Conservation (phyloP, 202 grass and related monocot species). For the Carex arenaria region DNA sequence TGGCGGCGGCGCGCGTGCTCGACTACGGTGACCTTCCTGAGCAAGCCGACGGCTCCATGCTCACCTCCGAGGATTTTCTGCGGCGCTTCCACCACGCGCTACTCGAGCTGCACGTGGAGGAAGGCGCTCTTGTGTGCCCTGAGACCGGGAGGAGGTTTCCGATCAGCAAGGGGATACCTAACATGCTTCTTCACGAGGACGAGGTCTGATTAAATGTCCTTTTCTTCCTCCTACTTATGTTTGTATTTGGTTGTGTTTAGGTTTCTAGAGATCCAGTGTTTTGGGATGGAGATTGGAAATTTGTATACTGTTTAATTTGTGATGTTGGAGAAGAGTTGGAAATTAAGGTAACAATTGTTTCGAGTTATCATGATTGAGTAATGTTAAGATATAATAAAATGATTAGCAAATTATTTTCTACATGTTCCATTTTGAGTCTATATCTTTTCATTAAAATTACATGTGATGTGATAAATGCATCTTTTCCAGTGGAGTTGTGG, state of each 20-base stretch:
- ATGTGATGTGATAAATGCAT: neutral
- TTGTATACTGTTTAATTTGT: neutral
- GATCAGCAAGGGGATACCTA: conserved; percentile 90
- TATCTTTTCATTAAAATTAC: neutral
- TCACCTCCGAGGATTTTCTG: conserved; percentile 61
- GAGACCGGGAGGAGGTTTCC: conserved; percentile 76
- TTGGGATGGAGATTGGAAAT: neutral
- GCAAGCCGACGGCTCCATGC: conserved; percentile 58
- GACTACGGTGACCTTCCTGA: conserved; percentile 56
- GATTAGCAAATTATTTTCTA: neutral
- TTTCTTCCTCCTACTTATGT: neutral
- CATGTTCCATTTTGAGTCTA: neutral
- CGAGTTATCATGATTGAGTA: neutral
- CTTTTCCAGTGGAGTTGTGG: neutral
- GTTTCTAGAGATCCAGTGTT: conserved; percentile 1
- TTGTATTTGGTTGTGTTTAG: conserved; percentile 1
- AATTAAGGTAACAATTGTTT: neutral
- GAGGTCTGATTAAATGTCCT: conserved; percentile 42
- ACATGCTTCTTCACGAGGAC: conserved; percentile 97
- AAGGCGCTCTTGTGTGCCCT: conserved; percentile 86
- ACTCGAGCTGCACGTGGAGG: conserved; percentile 78
- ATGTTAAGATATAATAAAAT: neutral
- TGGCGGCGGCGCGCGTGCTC: conserved; percentile 38
- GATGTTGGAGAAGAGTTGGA: neutral
- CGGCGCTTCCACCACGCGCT: conserved; percentile 88